Percentiles rank a stretch among this genome's conserved stretches.
Conservation (phyloP, 768 basidiomycete genomes). For the Royoungia palumana region DNA sequence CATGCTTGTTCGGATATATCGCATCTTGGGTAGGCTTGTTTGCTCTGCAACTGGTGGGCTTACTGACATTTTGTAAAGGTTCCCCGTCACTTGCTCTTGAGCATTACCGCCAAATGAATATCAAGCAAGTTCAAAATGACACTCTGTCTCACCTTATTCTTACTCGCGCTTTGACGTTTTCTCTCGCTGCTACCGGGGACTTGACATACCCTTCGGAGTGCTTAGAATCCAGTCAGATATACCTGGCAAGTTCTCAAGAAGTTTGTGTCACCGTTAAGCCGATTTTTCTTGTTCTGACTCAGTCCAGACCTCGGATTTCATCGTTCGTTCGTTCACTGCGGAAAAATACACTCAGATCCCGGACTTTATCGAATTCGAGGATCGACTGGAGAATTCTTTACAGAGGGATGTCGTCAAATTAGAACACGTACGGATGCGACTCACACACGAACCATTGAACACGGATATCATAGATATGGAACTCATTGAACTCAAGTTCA, state of each 20-base stretch:
- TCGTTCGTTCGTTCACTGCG: slow-evolving; percentile 69
- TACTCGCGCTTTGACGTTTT: slow-evolving; percentile 75
- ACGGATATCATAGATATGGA: slow-evolving; percentile 79
- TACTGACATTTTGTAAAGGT: slow-evolving; percentile 41
- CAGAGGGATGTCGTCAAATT: slow-evolving; percentile 80
- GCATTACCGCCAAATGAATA: slow-evolving; percentile 72
- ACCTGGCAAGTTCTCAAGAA: slow-evolving; percentile 76
- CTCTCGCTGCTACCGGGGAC: slow-evolving; percentile 71
- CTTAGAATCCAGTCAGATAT: slow-evolving; percentile 77
- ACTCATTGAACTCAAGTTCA: slow-evolving; percentile 78
- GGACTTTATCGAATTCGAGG: slow-evolving; percentile 80
- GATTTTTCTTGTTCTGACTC: slow-evolving; percentile 4
- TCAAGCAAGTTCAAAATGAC: slow-evolving; percentile 87
- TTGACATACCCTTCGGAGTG: slow-evolving; percentile 73
- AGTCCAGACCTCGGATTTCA: slow-evolving; percentile 69
- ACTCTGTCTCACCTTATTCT: slow-evolving; percentile 84
- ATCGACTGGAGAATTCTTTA: slow-evolving; percentile 77
- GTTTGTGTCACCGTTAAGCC: slow-evolving; percentile 34
- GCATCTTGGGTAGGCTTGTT: slow-evolving; percentile 60
- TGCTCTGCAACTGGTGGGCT: background rate
- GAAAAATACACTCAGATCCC: slow-evolving; percentile 91
- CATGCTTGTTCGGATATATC: slow-evolving; percentile 77
- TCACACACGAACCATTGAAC: slow-evolving; percentile 67
- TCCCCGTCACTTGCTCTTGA: slow-evolving; percentile 70
- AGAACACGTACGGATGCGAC: slow-evolving; percentile 82